phyloP scores from a whole-genome alignment of 1,139 yeast genomes.

The Sugiyamaella sp. region DNA sequence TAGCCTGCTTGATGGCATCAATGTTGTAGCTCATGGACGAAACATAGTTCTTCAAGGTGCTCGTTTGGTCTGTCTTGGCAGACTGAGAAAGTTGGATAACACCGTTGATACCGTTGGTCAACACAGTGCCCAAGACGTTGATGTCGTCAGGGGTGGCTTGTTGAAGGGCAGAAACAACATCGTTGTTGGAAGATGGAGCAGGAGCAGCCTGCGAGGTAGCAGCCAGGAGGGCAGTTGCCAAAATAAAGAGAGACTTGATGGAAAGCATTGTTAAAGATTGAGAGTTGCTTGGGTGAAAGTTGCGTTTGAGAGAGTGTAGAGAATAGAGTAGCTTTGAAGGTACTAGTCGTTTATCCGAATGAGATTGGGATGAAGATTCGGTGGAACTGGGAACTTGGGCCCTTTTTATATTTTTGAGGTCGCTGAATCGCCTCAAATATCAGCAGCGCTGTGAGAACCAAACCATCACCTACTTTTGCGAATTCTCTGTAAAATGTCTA shows the following conservation, averaged over 20 bases:
- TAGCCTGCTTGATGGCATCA: constrained; percentile 9
- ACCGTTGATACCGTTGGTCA: constrained; percentile 14
- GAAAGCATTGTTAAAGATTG: constrained; percentile 9
- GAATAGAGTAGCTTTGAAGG: neutral
- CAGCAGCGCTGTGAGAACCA: no score
- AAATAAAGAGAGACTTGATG: constrained; percentile 8
- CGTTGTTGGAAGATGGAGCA: neutral
- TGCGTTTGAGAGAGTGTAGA: constrained; percentile 2
- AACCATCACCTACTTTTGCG: no score
- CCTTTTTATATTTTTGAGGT: neutral
- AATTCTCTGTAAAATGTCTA: no score
- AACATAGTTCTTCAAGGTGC: constrained; percentile 8
- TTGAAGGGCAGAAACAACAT: constrained; percentile 10
- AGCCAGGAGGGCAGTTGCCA: constrained; percentile 16
- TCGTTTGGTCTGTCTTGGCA: constrained; percentile 4
- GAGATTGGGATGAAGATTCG: neutral
- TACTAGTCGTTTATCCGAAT: constrained; percentile 3
- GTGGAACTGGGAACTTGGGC: neutral
- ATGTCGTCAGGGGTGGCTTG: constrained; percentile 15
- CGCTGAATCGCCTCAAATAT: no score
- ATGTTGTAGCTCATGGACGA: neutral
- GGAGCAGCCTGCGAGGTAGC: constrained; percentile 14
- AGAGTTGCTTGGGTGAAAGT: neutral
- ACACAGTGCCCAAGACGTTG: neutral
- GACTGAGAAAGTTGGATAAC: constrained; percentile 11